A percentile compares a stretch with the other conserved stretches of the same genome.
phyloP scores from a whole-genome alignment of 805 yeast species.

The Candida silvatica region DNA sequence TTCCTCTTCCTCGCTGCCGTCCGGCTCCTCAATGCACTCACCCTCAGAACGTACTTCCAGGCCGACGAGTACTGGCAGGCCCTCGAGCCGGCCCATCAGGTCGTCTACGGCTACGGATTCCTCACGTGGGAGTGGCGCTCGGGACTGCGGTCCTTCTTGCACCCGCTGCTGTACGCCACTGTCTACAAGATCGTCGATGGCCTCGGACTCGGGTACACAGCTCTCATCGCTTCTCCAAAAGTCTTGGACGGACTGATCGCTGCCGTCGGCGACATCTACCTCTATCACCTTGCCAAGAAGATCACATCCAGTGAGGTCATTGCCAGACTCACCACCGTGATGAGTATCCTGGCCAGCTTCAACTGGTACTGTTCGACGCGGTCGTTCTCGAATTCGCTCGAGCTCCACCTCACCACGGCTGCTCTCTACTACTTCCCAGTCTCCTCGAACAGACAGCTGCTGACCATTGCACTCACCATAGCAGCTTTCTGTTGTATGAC shows the following conservation, averaged over 20 bases:
- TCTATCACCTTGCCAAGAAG: constrained; percentile 34
- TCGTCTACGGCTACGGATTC: constrained; percentile 72
- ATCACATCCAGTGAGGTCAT: constrained; percentile 22
- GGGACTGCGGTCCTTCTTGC: constrained; percentile 67
- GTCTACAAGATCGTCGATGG: constrained; percentile 29
- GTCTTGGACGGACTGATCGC: constrained; percentile 62
- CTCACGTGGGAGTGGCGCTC: constrained; percentile 92
- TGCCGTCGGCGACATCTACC: constrained; percentile 58
- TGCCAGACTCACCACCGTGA: constrained; percentile 33
- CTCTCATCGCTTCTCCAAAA: constrained; percentile 50
- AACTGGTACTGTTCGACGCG: constrained; percentile 78
- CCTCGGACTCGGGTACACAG: constrained; percentile 28
- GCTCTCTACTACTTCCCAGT: constrained; percentile 62
- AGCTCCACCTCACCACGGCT: constrained; percentile 57
- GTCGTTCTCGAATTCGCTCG: constrained; percentile 80
- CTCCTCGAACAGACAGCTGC: not conserved
- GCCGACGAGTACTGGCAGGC: constrained; percentile 95
- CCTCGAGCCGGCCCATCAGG: constrained; percentile 80
- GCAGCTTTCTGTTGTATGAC: constrained; percentile 62
- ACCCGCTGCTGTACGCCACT: constrained; percentile 63
- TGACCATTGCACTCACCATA: constrained; percentile 24
- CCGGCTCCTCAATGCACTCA: constrained; percentile 56
- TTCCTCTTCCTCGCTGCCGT: constrained; percentile 23
- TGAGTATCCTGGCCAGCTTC: constrained; percentile 61
- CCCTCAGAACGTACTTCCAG: constrained; percentile 74